Base-by-base conservation (phyloP, 2,329 filamentous ascomycete species). In the Fusarium continuum region DNA sequence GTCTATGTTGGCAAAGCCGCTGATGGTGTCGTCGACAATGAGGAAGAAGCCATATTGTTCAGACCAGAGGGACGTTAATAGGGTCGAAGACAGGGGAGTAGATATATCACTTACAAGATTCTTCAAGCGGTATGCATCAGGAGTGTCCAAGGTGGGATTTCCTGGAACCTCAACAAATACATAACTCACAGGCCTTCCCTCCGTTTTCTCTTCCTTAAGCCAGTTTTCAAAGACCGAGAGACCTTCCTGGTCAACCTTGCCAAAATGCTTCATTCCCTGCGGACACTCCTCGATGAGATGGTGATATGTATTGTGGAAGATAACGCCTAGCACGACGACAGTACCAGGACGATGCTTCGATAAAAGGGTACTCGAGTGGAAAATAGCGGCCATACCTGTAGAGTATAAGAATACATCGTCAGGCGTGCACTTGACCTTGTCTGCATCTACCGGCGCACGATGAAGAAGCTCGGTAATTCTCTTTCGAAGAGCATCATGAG, bases 351-450 rank as follows among this genome's bases (percentile, higher is more conserved):
- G 73, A 25, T 75, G 65, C 22, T 70, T 65, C 3, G 74, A 56
- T 9, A 85, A 65, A 3, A 75, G 72, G 34, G 74, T 73, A 29
- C 80, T 80, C 2, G 77, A 58, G 20, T 77, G 72, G 50, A 79
- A 82, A 10, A 87, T 79, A 22, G 79, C 77, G 1, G 79, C 79
- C 83, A 87, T 87, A 22, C 84, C 84, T 0, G 82, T 82, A 6
- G 79, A 78, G 65, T 82, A 86, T 17, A 87, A 73, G 44, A 78
- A 85, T 2, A 87, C 78, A 57, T 87, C 83, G 4, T 39, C 41
- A 2, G 70, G 29, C 4, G 52, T 48, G 43, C 71, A 65, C 23
- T 60, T 68, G n/a, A 71, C 64, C 11, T 70, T 65, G 10, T 62
- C 39, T n/a, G 66, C 54, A 6, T 75, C 68, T 20, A 74, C 68